Evolutionary conservation across 768 basidiomycete genomes (phyloP).

Genomic region (Rhodotorula sphaerocarpa): DNA sequence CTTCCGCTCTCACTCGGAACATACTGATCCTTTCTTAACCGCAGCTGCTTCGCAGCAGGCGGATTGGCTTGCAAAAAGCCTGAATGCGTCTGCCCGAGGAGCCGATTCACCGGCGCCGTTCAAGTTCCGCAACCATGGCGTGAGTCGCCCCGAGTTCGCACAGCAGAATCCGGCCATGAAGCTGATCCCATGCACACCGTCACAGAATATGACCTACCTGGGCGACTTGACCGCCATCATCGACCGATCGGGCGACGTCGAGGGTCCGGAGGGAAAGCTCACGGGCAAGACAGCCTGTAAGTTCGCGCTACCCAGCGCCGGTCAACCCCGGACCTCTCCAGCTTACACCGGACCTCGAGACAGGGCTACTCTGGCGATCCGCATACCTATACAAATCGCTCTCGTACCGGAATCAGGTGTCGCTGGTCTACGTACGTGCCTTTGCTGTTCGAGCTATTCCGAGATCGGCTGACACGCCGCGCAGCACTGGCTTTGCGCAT

Average conservation of each 20-base stretch:
- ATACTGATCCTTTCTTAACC: constrained; percentile 45
- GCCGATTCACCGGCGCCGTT: constrained; percentile 44
- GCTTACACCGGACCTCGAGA: too few relatives aligned
- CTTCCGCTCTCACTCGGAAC: too few relatives aligned
- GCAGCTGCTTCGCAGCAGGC: constrained; percentile 74
- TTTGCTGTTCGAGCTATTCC: too few relatives aligned
- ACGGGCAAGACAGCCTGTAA: constrained; percentile 51
- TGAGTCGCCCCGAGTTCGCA: too few relatives aligned
- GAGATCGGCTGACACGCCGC: too few relatives aligned
- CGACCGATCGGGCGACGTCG: constrained; percentile 43
- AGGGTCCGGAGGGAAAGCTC: constrained; percentile 46
- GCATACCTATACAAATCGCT: constrained; percentile 73
- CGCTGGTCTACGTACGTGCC: neutral
- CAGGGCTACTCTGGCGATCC: constrained; percentile 42
- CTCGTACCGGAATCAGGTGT: constrained; percentile 60
- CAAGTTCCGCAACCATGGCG: constrained; percentile 63
- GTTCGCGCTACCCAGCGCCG: neutral
- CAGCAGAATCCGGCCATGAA: too few relatives aligned
- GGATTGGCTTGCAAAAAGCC: constrained; percentile 56
- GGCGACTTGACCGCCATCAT: constrained; percentile 56
- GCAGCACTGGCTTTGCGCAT: too few relatives aligned
- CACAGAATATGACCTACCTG: constrained; percentile 57
- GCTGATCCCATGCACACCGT: too few relatives aligned
- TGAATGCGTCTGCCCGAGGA: constrained; percentile 50
- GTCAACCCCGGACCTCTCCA: neutral